Base-by-base conservation (phyloP, 2,329 filamentous ascomycete species). In the Hypoxylon sp. region DNA sequence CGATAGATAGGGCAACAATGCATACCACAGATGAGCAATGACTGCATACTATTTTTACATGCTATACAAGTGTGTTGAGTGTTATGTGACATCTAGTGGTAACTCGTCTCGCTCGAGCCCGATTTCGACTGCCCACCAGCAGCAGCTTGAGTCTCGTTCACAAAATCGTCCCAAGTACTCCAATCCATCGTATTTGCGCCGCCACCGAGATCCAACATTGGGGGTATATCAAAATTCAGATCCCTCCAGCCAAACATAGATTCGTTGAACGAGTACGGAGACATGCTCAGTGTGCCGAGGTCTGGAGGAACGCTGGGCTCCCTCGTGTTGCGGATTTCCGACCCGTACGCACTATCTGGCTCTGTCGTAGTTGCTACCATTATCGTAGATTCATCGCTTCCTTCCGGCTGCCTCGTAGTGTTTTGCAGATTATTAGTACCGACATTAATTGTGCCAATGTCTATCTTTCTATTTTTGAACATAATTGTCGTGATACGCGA, bases 111-210 rank as follows among this genome's bases (percentile, higher is more conserved):
- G 37, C 76, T 76, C 1, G 71, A 74, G 6, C 69, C 71, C 3
- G 75, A 75, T 33, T 71, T 72, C 1, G 72, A 74, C 25, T 66
- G 69, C n/a, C 56, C 65, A 20, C 81, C 77, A 50, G 76, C 65
- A 17, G 81, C 77, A 48, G 77, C 77, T 44, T 78, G 77, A 3
- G 82, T 80, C 56, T 84, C 83, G 35, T 76, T 75, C 44, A 84
- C 76, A 68, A 85, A 85, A 31, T 85, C 82, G 66, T 81, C 82
- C 83, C 83, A 85, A 10, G 79, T 77, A 51, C 77, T 76, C 82
- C 79, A 79, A 35, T 80, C 77, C 76, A 76, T 77, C 51, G 66
- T 56, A 6, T 61, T 64, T 2, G 54, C 17, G 10, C 71, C 70
- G 2, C 57, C 61, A 7, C 63, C 70, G 13, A 70, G 48, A 35